Base-by-base conservation (phyloP, 108 stramenopile genomes). In the Stephanodiscus triporus region DNA sequence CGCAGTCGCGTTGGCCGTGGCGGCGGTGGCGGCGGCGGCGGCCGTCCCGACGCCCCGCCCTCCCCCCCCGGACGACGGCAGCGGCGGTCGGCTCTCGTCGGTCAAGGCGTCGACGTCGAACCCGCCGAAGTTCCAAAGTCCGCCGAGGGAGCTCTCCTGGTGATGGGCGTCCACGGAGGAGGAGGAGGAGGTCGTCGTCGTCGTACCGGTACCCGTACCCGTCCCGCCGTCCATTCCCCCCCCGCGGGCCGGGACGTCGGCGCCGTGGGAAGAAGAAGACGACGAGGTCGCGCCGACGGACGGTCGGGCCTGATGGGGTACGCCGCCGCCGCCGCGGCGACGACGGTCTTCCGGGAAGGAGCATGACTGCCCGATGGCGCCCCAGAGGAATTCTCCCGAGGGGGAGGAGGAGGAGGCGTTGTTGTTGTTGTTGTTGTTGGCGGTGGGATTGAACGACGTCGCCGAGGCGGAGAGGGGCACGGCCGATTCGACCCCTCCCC, bases 101-200 rank as follows among this genome's bases (percentile, higher is more conserved):
- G 80, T 82, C 37, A 72, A 55, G n/a, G 81, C 81, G 55, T 82
- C 81, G 16, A 75, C 81, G 48, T 75, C 81, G 55, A 82, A 82
- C 13, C 74, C 75, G 19, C 81, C 81, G 62, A 82, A 82, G 65
- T 75, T 72, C 81, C 74, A 82, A 3, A 82, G 40, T 27, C 61
- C 71, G 16, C 71, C 71, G 45, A 72, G 71, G 24, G 69, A 45
- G 30, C 42, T 26, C 24, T 54, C 58, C 36, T 61, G 55, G 29
- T 13, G 20, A 2, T 1, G 53, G 24, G 10, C 27, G 20, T n/a
- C n/a, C n/a, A n/a, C n/a, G n/a, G n/a, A n/a, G n/a, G n/a, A n/a
- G n/a, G n/a, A n/a, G n/a, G n/a, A n/a, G n/a, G n/a, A n/a, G n/a
- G n/a, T n/a, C n/a, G n/a, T n/a, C n/a, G n/a, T n/a, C n/a, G n/a